Evolutionary conservation across 2,329 filamentous ascomycete species (phyloP).

Genomic region (Ceratocystis diversiconidia): DNA sequence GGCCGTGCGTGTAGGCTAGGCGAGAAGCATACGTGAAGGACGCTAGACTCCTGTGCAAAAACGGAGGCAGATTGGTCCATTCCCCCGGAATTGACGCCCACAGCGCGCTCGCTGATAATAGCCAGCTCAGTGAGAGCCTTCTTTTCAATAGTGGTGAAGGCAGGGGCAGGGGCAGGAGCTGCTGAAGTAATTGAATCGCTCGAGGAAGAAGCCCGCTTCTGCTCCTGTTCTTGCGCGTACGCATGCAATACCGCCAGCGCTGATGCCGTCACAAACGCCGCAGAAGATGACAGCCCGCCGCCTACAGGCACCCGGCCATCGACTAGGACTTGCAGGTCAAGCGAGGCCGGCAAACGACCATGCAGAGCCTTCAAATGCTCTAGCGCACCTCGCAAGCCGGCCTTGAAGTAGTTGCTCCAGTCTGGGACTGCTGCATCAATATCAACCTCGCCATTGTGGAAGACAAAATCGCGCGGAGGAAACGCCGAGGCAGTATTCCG

Average conservation of each 20-base stretch:
- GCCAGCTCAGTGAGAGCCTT: conserved; percentile 83
- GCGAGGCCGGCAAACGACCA: conserved; percentile 43
- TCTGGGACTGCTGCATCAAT: conserved; percentile 79
- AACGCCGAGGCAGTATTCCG: conserved; percentile 77
- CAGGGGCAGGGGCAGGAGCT: conserved; percentile 30
- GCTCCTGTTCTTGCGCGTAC: conserved; percentile 47
- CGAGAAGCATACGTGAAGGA: conserved; percentile 80
- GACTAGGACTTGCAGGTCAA: conserved; percentile 74
- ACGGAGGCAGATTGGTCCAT: conserved; percentile 98
- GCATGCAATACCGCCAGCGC: conserved; percentile 78
- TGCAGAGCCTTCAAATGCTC: conserved; percentile 48
- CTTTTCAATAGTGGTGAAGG: conserved; percentile 58
- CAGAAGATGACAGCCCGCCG: conserved; percentile 83
- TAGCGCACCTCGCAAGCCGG: conserved; percentile 69
- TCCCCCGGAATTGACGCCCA: conserved; percentile 92
- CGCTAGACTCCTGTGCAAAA: conserved; percentile 72
- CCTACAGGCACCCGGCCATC: conserved; percentile 87
- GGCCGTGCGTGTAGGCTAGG: conserved; percentile 63
- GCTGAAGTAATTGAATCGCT: no score
- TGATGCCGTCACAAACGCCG: conserved; percentile 82
- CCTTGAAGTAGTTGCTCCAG: conserved; percentile 98
- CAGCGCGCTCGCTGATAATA: conserved; percentile 83
- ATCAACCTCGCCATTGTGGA: conserved; percentile 44
- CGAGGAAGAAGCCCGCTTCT: no score
- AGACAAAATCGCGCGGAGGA: conserved; percentile 56